Percentiles rank a stretch among this genome's conserved stretches.
Evolutionary conservation across 2,329 filamentous ascomycete species (phyloP).

Genomic region (Neopestalotiopsis rosae): DNA sequence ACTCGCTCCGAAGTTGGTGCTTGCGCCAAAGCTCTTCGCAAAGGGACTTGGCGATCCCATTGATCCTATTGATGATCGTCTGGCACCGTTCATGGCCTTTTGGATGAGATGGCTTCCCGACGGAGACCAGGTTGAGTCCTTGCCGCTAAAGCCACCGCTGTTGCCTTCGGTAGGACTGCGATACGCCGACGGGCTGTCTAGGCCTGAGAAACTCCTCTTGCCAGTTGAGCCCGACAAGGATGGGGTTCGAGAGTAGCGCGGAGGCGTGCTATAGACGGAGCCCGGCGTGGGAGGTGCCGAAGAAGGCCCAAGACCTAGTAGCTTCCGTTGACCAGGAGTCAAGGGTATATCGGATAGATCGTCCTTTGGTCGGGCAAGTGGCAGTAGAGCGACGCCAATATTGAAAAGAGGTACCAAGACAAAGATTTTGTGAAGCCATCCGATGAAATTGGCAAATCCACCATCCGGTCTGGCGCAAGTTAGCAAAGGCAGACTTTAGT

Average conservation of each 20-base stretch:
- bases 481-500: neutral
- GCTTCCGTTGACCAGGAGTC: conserved; percentile 83
- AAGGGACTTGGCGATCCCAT: conserved; percentile 60
- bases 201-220: conserved; percentile 61
- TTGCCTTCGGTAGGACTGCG: conserved; percentile 36
- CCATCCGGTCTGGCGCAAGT: conserved; percentile 4
- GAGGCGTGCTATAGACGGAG: conserved; percentile 82
- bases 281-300: conserved; percentile 68
- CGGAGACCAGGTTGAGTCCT: conserved; percentile 53
- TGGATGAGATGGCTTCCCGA: conserved; percentile 65
- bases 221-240: conserved; percentile 67
- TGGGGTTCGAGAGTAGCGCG: conserved; percentile 80
- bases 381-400: conserved; percentile 72
- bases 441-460: neutral
- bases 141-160: conserved; percentile 32
- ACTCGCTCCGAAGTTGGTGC: conserved; percentile 52
- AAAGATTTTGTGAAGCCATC: conserved; percentile 50
- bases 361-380: conserved; percentile 75
- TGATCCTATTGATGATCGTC: conserved; percentile 69
- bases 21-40: conserved; percentile 60
- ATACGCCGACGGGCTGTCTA: conserved; percentile 51
- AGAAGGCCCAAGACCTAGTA: conserved; percentile 80
- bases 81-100: conserved; percentile 64
- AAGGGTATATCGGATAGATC: conserved; percentile 87
- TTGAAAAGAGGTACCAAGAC: conserved; percentile 71